phyloP scores from a whole-genome alignment of 2,329 filamentous ascomycete species.

The Cladosporium colombiae region DNA sequence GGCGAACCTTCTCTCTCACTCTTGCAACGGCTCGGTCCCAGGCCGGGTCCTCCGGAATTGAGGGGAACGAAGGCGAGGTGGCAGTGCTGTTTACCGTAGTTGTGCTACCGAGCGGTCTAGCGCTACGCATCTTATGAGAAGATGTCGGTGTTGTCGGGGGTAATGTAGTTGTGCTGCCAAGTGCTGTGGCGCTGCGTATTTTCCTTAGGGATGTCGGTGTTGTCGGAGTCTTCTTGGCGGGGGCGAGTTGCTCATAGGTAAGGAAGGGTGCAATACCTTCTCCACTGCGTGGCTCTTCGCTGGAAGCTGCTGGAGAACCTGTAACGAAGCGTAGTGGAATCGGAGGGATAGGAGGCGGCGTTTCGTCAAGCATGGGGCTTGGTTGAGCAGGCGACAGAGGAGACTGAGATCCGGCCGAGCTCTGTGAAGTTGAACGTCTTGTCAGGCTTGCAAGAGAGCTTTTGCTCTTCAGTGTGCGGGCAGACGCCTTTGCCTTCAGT shows the following conservation, averaged over 20 bases:
- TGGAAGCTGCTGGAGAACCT: background rate
- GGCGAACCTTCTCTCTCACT: conserved; percentile 8
- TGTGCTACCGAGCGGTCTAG: background rate
- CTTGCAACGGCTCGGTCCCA: conserved; percentile 8
- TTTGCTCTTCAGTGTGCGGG: conserved; percentile 6
- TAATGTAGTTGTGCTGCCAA: background rate
- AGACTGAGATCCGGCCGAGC: background rate
- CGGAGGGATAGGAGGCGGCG: conserved; percentile 8
- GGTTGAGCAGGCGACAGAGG: background rate
- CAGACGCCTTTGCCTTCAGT: conserved; percentile 12
- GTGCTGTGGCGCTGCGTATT: background rate
- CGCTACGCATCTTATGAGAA: background rate
- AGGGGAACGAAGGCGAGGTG: background rate
- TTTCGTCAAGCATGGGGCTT: background rate
- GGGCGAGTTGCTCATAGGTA: background rate
- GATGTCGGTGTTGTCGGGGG: background rate
- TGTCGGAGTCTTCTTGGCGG: background rate
- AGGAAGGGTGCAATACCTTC: conserved; percentile 6
- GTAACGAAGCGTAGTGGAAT: conserved; percentile 2
- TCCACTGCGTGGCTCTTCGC: background rate
- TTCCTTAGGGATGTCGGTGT: background rate
- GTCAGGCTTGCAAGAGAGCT: background rate
- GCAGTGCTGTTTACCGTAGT: conserved; percentile 4
- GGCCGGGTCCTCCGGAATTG: conserved; percentile 7
- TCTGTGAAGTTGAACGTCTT: background rate